Base-by-base conservation (phyloP, 441 rosid species). In the Syzygium malaccense region DNA sequence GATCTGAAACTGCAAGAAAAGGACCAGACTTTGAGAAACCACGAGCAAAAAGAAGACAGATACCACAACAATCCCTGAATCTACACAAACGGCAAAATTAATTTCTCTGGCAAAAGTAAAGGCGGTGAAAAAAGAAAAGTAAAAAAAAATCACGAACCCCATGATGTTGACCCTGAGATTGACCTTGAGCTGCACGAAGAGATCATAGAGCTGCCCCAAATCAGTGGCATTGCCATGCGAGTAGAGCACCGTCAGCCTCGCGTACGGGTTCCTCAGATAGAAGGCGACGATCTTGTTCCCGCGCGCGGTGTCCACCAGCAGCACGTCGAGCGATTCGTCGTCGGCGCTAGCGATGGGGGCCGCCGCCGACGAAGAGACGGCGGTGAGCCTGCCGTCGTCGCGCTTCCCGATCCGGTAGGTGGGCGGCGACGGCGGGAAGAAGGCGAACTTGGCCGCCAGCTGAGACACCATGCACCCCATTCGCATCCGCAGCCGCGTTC, bases 141-240 rank as follows among this genome's bases (percentile, higher is more conserved):
- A 4, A 23, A 23, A 18, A 18, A 33, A 54, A 71, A 88, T 80
- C 32, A 93, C 94, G 86, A 85, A 98, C 99, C 99, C 99, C 92
- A 98, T 96, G 90, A 98, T 94, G 92, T 98, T 98, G 90, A 98
- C 99, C 91, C 98, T 91, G 90, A 98, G 99, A 91, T 98, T 96
- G 91, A 97, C 94, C 94, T 95, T 96, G 91, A 98, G 98, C 94
- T 97, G 99, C 64, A 98, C 97, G 86, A 97, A 98, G 94, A 98
- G 98, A 91, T 97, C 99, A 80, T 97, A 96, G 89, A 98, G 98
- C 91, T 98, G 99, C 83, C 99, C 99, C 88, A 98, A 96, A 96
- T 98, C 99, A 66, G 99, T 98, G 14, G 99, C 99, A 94, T 98
- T 98, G 87, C 99, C 99, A 90, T 98, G 99, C 19, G 99, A 98